Evolutionary conservation across 2,329 filamentous ascomycete genomes (phyloP).

Genomic region (Tolypocladium inflatum): DNA sequence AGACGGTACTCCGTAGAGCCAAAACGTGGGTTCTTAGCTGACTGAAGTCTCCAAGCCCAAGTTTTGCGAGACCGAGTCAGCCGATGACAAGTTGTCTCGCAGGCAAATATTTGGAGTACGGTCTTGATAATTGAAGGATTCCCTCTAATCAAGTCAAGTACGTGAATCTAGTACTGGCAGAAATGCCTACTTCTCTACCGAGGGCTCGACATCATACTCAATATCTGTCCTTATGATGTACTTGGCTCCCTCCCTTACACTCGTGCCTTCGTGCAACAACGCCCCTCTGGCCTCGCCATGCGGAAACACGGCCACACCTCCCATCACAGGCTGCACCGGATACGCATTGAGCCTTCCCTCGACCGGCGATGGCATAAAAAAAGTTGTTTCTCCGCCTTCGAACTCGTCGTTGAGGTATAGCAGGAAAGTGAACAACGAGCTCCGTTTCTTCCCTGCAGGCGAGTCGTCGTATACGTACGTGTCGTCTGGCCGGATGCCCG

Average conservation of each 20-base stretch:
- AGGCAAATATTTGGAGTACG: too few relatives aligned
- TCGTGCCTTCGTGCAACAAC: constrained; percentile 60
- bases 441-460: constrained; percentile 48
- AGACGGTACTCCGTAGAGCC: too few relatives aligned
- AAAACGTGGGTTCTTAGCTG: too few relatives aligned
- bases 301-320: constrained; percentile 58
- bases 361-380: constrained; percentile 54
- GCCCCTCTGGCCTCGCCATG: constrained; percentile 59
- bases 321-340: constrained; percentile 59
- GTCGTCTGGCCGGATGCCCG: constrained; percentile 47
- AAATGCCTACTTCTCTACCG: not conserved
- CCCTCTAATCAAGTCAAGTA: not conserved
- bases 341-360: constrained; percentile 63
- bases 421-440: constrained; percentile 59
- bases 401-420: constrained; percentile 66
- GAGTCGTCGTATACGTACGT: constrained; percentile 60
- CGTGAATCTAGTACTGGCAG: not conserved
- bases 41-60: too few relatives aligned
- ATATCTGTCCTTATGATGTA: constrained; percentile 66
- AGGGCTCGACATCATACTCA: constrained; percentile 52
- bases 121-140: too few relatives aligned
- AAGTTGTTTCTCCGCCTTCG: constrained; percentile 61
- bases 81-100: too few relatives aligned
- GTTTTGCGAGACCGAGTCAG: too few relatives aligned
- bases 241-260: constrained; percentile 55